These are phyloP conservation scores for Whalleya microplaca DNA, from an alignment of 2,329 filamentous ascomycete species.

Conservation along the genomic window DNA sequence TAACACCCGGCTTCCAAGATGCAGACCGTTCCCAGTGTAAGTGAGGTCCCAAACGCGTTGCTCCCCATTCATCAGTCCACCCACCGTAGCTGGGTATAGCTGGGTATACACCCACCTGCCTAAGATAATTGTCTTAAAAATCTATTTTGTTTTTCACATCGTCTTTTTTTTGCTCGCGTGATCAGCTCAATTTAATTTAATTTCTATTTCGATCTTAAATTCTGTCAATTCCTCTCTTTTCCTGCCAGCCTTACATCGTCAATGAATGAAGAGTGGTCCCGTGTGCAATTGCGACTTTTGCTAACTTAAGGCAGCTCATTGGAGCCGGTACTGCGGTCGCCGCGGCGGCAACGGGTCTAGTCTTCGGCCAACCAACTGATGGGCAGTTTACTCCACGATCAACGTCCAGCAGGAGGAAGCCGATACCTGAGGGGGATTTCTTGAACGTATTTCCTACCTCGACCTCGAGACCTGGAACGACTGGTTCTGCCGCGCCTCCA, in stretches of 20 bases:
- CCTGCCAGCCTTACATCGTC: too few species aligned
- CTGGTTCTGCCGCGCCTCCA: constrained; percentile 40
- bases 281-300: constrained; percentile 16
- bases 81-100: too few species aligned
- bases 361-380: constrained; percentile 60
- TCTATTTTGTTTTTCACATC: background rate
- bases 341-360: constrained; percentile 61
- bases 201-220: background rate
- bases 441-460: constrained; percentile 38
- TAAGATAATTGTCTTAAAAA: too few species aligned
- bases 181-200: background rate
- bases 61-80: constrained; percentile 1
- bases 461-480: constrained; percentile 49
- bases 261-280: too few species aligned
- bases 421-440: constrained; percentile 40
- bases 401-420: constrained; percentile 38
- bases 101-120: too few species aligned
- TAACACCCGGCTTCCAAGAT: constrained; percentile 50
- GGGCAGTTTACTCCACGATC: constrained; percentile 38
- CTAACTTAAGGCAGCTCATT: constrained; percentile 53
- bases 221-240: too few species aligned
- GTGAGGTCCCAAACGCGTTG: constrained; percentile 36
- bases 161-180: background rate
- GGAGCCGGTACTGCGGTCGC: constrained; percentile 65
- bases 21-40: constrained; percentile 60